Evolutionary conservation across 2,329 filamentous ascomycete genomes (phyloP).

Genomic region (Ophiostoma sp.): DNA sequence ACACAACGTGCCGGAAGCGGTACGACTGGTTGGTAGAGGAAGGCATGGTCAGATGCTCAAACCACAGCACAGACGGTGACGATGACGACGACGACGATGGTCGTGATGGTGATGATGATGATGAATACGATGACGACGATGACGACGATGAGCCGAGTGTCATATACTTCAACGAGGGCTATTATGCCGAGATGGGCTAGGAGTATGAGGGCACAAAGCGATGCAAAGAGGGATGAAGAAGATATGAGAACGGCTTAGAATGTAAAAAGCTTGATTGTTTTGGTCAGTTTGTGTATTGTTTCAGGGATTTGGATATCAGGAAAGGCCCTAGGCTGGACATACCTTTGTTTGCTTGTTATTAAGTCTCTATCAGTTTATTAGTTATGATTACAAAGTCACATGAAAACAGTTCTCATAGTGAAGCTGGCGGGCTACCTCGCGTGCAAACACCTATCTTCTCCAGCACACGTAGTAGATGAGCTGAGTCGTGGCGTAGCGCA

Average conservation of each 20-base stretch:
- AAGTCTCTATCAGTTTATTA: neutral
- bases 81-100: neutral
- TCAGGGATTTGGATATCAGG: neutral
- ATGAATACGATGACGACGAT: neutral
- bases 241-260: neutral
- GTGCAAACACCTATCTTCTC: conserved; percentile 36
- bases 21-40: conserved; percentile 44
- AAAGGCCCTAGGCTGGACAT: neutral
- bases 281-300: neutral
- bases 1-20: conserved; percentile 53
- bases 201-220: neutral
- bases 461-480: conserved; percentile 39
- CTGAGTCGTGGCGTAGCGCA: conserved; percentile 40
- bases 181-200: neutral
- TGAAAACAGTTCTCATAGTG: neutral
- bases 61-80: neutral
- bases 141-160: conserved; percentile 6
- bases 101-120: neutral
- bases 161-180: neutral
- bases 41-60: neutral
- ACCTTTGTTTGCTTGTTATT: conserved; percentile 1
- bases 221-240: neutral
- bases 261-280: neutral
- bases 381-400: neutral
- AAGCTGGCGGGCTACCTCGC: neutral